Percentiles rank a stretch among this genome's conserved stretches.
Conservation (phyloP, 495 filamentous ascomycete genomes). For the Aspergillus incahuasiensis region DNA sequence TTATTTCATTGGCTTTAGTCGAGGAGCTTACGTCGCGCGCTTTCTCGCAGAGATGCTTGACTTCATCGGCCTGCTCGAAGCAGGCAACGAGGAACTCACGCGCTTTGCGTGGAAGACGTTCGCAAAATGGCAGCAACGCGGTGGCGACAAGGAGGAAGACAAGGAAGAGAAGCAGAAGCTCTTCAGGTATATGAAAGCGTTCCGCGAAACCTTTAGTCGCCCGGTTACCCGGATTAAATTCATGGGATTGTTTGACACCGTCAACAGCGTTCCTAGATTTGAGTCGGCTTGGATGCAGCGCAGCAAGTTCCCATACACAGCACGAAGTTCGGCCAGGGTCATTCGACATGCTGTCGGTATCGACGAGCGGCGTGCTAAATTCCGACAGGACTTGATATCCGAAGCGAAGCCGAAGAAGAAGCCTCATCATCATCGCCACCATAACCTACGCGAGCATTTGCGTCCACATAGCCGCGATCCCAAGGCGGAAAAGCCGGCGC, state of each 20-base stretch:
- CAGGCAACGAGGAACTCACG: slow-evolving; percentile 77
- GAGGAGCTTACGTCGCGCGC: slow-evolving; percentile 72
- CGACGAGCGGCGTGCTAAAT: slow-evolving; percentile 70
- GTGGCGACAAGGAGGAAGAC: slow-evolving; percentile 50
- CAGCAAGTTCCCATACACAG: slow-evolving; percentile 77
- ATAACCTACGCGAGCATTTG: background rate
- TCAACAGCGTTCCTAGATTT: slow-evolving; percentile 78
- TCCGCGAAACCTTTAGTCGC: slow-evolving; percentile 79
- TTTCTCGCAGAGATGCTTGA: slow-evolving; percentile 81
- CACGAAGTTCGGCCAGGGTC: slow-evolving; percentile 66
- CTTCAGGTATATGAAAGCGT: slow-evolving; percentile 74
- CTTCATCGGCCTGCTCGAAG: slow-evolving; percentile 65
- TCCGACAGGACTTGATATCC: slow-evolving; percentile 67
- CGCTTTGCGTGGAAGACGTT: slow-evolving; percentile 82
- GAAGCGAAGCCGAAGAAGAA: slow-evolving; percentile 33
- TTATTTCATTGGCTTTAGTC: slow-evolving; percentile 71
- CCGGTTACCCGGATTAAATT: slow-evolving; percentile 64
- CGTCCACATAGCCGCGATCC: background rate
- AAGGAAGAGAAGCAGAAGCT: slow-evolving; percentile 59
- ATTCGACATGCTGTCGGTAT: slow-evolving; percentile 72
- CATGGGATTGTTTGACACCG: slow-evolving; percentile 49
- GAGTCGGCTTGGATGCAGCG: slow-evolving; percentile 84
- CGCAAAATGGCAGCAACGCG: slow-evolving; percentile 73
- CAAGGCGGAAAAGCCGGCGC: background rate
- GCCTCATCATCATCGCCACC: background rate